Base-by-base conservation (phyloP, 116 monocot species). In the Iris pallida region DNA sequence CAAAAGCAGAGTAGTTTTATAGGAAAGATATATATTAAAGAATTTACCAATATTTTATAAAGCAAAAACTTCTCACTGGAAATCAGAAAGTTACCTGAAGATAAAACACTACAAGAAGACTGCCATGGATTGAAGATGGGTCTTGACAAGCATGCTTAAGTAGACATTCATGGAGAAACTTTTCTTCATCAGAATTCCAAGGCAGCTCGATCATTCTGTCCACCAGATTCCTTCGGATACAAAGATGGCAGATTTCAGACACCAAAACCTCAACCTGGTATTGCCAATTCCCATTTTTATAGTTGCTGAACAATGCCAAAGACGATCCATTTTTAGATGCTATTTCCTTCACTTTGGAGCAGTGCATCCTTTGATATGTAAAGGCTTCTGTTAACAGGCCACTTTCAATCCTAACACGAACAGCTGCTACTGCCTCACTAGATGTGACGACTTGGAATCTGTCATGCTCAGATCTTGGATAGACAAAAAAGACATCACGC, bases 181-280 rank as follows among this genome's bases (percentile, higher is more conserved):
- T 89, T 63, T 89, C 91, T 79, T 96, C 95, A 45, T 74, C 77
- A 82, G 76, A 82, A 69, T 91, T 75, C 95, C 95, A 96, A 58
- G 95, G 95, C 53, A 96, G 73, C 65, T 96, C 95, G 66, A 96
- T 96, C 91, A 96, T 86, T 82, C 88, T 82, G 70, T 91, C 95
- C 43, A 88, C 82, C 44, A 89, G 59, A 63, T 89, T 86, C 73
- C 89, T 91, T 63, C 86, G 71, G 6, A 89, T 81, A 77, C 95
- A 96, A 13, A 89, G 83, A 40, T 62, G 66, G 80, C 92, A 96
- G 52, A 96, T 73, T 79, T 91, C 95, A 63, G 77, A 81, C 12
- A 91, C 89, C 67, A 96, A 79, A 43, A 91, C 73, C 65, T 91
- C 86, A 79, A 83, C 56, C 16, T 79, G 79, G 19, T 81, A 63